These are phyloP conservation scores for Rhododendron kiyosumense DNA, from an alignment of 148 eudicot species.

Conservation along the genomic window DNA sequence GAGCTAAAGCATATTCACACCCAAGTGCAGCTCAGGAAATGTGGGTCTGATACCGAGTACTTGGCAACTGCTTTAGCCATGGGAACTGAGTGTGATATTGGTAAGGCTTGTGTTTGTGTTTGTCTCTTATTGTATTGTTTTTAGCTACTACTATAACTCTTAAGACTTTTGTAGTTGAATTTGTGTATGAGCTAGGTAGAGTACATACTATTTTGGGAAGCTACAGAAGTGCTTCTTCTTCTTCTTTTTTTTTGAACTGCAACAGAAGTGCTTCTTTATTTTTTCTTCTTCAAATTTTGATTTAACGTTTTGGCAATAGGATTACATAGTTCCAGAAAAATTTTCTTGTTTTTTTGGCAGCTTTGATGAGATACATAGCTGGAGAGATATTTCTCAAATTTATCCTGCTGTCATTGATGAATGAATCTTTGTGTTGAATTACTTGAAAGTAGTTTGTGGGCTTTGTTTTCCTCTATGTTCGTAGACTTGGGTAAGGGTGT, in stretches of 20 bases:
- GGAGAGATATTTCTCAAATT: not conserved
- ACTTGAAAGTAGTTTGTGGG: not conserved
- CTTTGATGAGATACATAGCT: not conserved
- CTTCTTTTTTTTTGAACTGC: not conserved
- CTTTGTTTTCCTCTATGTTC: not conserved
- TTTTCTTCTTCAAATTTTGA: not conserved
- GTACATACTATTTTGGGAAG: not conserved
- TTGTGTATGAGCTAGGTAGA: not conserved
- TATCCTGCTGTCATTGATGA: not conserved
- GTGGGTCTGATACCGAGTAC: constrained; percentile 71
- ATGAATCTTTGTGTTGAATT: not conserved
- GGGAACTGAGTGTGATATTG: constrained; percentile 76
- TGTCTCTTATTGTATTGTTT: no score
- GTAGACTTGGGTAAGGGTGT: not conserved
- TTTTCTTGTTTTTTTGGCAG: not conserved
- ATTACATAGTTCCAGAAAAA: not conserved
- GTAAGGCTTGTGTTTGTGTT: constrained; percentile 15
- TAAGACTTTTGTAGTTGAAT: not conserved
- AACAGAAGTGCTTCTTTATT: not conserved
- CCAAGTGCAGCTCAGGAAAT: constrained; percentile 69
- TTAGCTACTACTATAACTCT: not conserved
- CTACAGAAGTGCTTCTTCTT: not conserved
- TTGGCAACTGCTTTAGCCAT: constrained; percentile 71
- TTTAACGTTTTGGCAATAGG: not conserved
- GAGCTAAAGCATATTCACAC: constrained; percentile 15